A percentile compares a stretch with the other conserved stretches of the same genome.
Evolutionary conservation across 768 basidiomycete genomes (phyloP).

Genomic region (Mycena belliarum): DNA sequence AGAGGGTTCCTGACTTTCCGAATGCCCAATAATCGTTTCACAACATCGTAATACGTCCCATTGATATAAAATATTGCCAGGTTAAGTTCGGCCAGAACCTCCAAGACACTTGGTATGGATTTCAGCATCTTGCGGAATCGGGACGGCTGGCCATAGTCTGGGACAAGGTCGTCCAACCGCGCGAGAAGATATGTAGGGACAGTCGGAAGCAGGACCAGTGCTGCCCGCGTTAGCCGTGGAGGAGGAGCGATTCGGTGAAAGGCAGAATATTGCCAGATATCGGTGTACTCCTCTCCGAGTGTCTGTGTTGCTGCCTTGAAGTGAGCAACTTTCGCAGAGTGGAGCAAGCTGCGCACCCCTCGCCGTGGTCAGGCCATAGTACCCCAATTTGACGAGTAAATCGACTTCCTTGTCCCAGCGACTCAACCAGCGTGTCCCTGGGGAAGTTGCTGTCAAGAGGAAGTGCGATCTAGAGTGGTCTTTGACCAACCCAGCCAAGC

Average conservation of each 20-base stretch:
- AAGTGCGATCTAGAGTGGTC: constrained; percentile 22
- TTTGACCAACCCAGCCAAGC: constrained; percentile 68
- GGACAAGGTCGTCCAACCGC: constrained; percentile 43
- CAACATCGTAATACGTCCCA: constrained; percentile 77
- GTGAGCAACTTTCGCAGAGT: background rate
- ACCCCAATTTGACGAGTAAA: constrained; percentile 62
- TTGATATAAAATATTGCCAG: constrained; percentile 78
- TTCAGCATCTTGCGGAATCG: constrained; percentile 35
- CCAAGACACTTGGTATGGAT: constrained; percentile 50
- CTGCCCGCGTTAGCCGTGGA: constrained; percentile 44
- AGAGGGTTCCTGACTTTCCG: constrained; percentile 52
- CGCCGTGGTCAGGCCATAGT: constrained; percentile 75
- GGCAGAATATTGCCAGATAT: constrained; percentile 72
- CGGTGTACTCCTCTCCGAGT: constrained; percentile 90
- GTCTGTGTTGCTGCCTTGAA: constrained; percentile 65
- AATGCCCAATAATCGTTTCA: constrained; percentile 66
- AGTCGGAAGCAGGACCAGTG: constrained; percentile 65
- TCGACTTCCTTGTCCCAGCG: constrained; percentile 84
- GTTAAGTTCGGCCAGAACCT: constrained; percentile 67
- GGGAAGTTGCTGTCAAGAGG: constrained; percentile 14
- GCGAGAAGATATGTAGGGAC: constrained; percentile 65
- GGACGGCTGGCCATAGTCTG: constrained; percentile 38
- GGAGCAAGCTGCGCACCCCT: constrained; percentile 49
- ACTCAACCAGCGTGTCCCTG: constrained; percentile 79
- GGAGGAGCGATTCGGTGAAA: constrained; percentile 42